These are phyloP conservation scores for Juncus inflexus DNA, from an alignment of 176 grass and related monocot genomes.

Conservation along the genomic window DNA sequence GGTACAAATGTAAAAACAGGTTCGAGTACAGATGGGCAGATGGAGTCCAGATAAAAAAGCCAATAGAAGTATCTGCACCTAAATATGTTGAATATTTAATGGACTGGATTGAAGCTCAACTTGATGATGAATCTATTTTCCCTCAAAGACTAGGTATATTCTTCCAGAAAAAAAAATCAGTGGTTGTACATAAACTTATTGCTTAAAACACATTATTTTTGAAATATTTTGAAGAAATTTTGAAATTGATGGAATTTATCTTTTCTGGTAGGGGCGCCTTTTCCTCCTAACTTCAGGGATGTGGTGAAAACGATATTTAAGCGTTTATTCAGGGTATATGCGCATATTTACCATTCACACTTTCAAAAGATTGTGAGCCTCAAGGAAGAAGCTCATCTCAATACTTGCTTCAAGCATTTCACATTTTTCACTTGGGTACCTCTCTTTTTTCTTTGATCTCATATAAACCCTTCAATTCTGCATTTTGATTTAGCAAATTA, in stretches of 20 bases:
- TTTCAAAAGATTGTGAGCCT: slow-evolving; percentile 80
- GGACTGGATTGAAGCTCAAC: slow-evolving; percentile 83
- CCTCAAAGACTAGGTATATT: slow-evolving; percentile 78
- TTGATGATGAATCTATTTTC: slow-evolving; percentile 83
- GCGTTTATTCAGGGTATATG: slow-evolving; percentile 90
- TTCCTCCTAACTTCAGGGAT: slow-evolving; percentile 70
- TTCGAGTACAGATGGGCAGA: slow-evolving; percentile 96
- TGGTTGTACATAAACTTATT: too few relatives aligned
- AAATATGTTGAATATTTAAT: slow-evolving; percentile 95
- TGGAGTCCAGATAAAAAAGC: slow-evolving; percentile 81
- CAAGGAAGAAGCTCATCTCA: slow-evolving; percentile 91
- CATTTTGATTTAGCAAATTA: background rate
- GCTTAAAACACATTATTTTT: too few relatives aligned
- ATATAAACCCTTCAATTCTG: background rate
- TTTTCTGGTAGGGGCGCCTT: slow-evolving; percentile 49
- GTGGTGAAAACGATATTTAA: slow-evolving; percentile 92
- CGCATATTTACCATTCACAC: slow-evolving; percentile 86
- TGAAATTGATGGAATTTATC: background rate
- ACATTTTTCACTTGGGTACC: slow-evolving; percentile 74
- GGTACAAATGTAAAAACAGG: slow-evolving; percentile 28
- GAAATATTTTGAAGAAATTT: too few relatives aligned
- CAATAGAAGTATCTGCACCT: slow-evolving; percentile 71
- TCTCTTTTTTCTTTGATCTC: slow-evolving; percentile 8
- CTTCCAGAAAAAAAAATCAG: too few relatives aligned
- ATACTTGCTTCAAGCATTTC: slow-evolving; percentile 99